Conservation (phyloP, 164 flowering plant genomes). For the Annona squamosa region DNA sequence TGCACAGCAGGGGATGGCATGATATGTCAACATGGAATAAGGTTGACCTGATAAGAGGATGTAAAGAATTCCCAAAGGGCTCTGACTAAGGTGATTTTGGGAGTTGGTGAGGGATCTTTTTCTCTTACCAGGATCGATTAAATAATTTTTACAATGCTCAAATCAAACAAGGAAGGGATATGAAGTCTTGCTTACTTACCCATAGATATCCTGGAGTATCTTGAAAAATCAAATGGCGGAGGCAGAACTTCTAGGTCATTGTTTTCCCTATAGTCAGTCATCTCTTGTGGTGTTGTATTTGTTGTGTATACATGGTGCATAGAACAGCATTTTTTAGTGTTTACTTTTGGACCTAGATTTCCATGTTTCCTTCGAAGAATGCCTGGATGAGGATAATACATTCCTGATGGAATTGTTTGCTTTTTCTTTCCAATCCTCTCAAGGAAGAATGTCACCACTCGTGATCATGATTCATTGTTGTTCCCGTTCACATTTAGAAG, state of each 20-base stretch:
- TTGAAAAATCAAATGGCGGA: too few relatives aligned
- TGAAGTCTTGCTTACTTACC: not conserved
- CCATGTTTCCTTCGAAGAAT: not conserved
- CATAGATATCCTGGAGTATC: not conserved
- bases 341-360: not conserved
- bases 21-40: too few relatives aligned
- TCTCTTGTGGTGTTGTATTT: too few relatives aligned
- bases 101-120: too few relatives aligned
- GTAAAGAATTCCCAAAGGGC: not conserved
- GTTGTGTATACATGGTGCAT: too few relatives aligned
- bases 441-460: not conserved
- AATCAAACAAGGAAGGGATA: not conserved
- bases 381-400: not conserved
- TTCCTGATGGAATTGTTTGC: not conserved
- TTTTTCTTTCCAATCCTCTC: constrained; percentile 1
- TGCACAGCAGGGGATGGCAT: not conserved
- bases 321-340: too few relatives aligned
- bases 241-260: too few relatives aligned
- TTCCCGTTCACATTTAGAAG: not conserved
- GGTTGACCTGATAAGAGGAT: not conserved
- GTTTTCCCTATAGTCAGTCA: too few relatives aligned
- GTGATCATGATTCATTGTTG: too few relatives aligned
- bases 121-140: too few relatives aligned
- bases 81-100: not conserved
- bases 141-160: too few relatives aligned